A percentile compares a stretch with the other conserved stretches of the same genome.
phyloP scores from a whole-genome alignment of 108 stramenopile species.

The Cylindrotheca fusiformis region DNA sequence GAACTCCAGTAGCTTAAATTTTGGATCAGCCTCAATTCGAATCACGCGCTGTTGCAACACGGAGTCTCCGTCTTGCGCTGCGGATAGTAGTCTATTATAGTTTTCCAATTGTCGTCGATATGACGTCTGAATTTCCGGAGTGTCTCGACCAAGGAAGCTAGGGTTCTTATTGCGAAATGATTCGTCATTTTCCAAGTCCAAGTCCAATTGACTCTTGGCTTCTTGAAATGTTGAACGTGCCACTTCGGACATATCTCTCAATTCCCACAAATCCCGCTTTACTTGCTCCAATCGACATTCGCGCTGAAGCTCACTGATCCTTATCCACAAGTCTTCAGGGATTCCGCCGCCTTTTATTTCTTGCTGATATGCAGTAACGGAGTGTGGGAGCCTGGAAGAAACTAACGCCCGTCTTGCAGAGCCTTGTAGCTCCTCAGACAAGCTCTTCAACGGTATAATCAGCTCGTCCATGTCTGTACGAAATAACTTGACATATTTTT shows the following conservation, averaged over 20 bases:
- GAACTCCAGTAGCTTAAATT: slow-evolving; percentile 37
- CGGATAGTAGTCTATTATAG: slow-evolving; percentile 29
- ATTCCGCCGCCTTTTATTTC: slow-evolving; percentile 41
- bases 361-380: slow-evolving; percentile 47
- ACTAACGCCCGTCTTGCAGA: slow-evolving; percentile 31
- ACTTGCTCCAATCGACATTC: slow-evolving; percentile 25
- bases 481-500: slow-evolving; percentile 28
- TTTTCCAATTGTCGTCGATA: slow-evolving; percentile 30
- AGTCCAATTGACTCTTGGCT: slow-evolving; percentile 33
- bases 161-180: slow-evolving; percentile 36
- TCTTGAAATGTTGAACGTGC: slow-evolving; percentile 28
- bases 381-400: slow-evolving; percentile 46
- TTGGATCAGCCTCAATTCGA: slow-evolving; percentile 40
- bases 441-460: slow-evolving; percentile 14
- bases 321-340: slow-evolving; percentile 45
- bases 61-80: slow-evolving; percentile 44
- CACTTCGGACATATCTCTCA: slow-evolving; percentile 43
- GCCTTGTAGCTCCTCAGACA: slow-evolving; percentile 35
- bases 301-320: slow-evolving; percentile 34
- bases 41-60: slow-evolving; percentile 27
- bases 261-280: slow-evolving; percentile 51
- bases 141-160: slow-evolving; percentile 31
- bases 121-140: slow-evolving; percentile 27
- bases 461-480: slow-evolving; percentile 32
- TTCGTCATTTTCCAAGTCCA: slow-evolving; percentile 41